These are phyloP conservation scores for Ilex asprella DNA, from an alignment of 257 asterid genomes.

Conservation along the genomic window DNA sequence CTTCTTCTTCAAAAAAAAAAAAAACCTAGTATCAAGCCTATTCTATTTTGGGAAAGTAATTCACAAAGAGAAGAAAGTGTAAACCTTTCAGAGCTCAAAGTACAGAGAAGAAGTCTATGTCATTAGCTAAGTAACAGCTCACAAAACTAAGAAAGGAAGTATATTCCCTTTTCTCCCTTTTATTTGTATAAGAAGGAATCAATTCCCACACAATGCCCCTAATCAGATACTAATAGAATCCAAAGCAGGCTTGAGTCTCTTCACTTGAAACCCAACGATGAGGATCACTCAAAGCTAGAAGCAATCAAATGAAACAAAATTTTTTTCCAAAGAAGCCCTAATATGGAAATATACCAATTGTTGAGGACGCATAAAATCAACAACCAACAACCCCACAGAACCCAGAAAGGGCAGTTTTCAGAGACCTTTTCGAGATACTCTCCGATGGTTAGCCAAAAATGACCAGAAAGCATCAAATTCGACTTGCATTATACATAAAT, in stretches of 20 bases:
- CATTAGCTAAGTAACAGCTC: slow-evolving; percentile 64
- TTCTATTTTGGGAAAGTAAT: slow-evolving; percentile 32
- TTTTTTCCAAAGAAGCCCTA: slow-evolving; percentile 16
- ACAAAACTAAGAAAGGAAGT: slow-evolving; percentile 55
- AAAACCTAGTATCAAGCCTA: slow-evolving; percentile 26
- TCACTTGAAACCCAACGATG: slow-evolving; percentile 9
- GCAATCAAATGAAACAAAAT: slow-evolving; percentile 10
- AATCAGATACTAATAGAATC: slow-evolving; percentile 9
- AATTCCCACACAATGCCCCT: slow-evolving; percentile 13
- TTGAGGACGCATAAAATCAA: slow-evolving; percentile 35
- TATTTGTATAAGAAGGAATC: slow-evolving; percentile 5
- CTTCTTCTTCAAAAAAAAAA: slow-evolving; percentile 18
- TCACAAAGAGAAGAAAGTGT: slow-evolving; percentile 48
- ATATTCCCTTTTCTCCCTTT: slow-evolving; percentile 66
- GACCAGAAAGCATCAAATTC: slow-evolving; percentile 42
- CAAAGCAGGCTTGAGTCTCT: slow-evolving; percentile 14
- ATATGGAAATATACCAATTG: slow-evolving; percentile 21
- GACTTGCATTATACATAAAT: slow-evolving; percentile 25
- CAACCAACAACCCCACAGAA: slow-evolving; percentile 42
- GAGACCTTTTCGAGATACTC: slow-evolving; percentile 45
- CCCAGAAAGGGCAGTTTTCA: slow-evolving; percentile 38
- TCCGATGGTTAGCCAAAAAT: slow-evolving; percentile 35
- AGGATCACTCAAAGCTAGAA: slow-evolving; percentile 12
- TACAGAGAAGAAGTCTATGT: slow-evolving; percentile 37
- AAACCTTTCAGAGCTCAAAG: slow-evolving; percentile 75